These are phyloP conservation scores for Gossypium longicalyx DNA, from an alignment of 345 rosid species.

Conservation along the genomic window DNA sequence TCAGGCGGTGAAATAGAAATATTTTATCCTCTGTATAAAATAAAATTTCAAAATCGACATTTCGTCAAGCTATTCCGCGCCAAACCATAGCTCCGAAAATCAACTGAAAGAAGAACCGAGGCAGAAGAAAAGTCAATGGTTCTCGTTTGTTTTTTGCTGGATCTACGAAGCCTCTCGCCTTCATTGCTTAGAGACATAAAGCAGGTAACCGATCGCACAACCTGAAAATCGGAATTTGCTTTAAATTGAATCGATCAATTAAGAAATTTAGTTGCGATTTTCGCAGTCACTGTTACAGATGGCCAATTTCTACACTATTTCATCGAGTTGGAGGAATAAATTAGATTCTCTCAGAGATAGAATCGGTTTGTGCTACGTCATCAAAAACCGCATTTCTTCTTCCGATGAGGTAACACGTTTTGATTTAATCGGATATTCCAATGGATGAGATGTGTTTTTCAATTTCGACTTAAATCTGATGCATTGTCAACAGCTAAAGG, in stretches of 20 bases:
- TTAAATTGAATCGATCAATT: not conserved
- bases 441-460: conserved; percentile 1
- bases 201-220: conserved; percentile 42
- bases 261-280: not conserved
- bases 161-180: conserved; percentile 62
- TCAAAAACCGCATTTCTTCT: conserved; percentile 42
- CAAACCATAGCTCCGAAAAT: not conserved
- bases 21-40: not conserved
- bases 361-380: conserved; percentile 63
- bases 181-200: conserved; percentile 51
- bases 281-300: conserved; percentile 63
- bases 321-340: conserved; percentile 29
- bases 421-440: conserved; percentile 12
- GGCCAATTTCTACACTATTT: conserved; percentile 60
- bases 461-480: not conserved
- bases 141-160: conserved; percentile 61
- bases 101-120: not conserved
- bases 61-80: conserved; percentile 15
- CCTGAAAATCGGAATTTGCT: not conserved
- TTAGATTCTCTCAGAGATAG: conserved; percentile 46
- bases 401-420: conserved; percentile 46
- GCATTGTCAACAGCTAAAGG: conserved; percentile 41
- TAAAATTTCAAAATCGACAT: not conserved
- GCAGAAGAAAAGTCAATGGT: conserved; percentile 38
- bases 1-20: not conserved